Base-by-base conservation (phyloP, 73 alveolate species). In the Loxodes magnus region DNA sequence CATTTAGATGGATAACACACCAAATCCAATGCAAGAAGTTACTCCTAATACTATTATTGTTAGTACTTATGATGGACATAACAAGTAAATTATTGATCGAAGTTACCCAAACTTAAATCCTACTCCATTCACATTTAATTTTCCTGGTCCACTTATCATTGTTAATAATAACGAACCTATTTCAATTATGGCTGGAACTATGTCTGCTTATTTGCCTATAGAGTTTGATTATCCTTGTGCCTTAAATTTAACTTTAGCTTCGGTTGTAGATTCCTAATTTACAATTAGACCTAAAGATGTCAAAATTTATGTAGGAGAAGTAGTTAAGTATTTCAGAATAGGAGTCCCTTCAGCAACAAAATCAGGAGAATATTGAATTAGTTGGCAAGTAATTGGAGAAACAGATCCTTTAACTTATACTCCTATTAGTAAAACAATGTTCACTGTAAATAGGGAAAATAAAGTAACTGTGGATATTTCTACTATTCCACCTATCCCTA, bases 371-470 rank as follows among this genome's bases (percentile, higher is more conserved):
- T 69, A 69, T 38, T 42, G 23, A 33, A 64, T 69, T 7, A 27
- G 36, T 12, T 69, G 83, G 83, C 27, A 25, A 46, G 60, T 69
- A 2, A 19, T 15, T 19, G 83, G 83, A n/a, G 83, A 69, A 43
- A 15, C 16, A 5, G 23, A 20, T 16, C 57, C 74, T 1, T 64
- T 68, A 0, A 42, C 34, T 19, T 69, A 69, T 33, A 69, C 83
- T 2, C 83, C 83, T 1, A 66, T 69, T 26, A 17, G 43, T 23
- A 69, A 69, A 31, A 42, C 78, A 37, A 25, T 29, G 35, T 69
- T 69, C 7, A 25, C 44, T 21, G 83, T 69, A 4, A 62, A 68
- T 2, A 46, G 53, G 16, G 37, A 50, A 31, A 52, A 46, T 27
- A 69, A 63, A 12, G 38, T 46, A 2, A 29, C 54, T 26, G 53